Evolutionary conservation across 2,329 filamentous ascomycete genomes (phyloP).

Genomic region (Botryosphaeria dothidea): DNA sequence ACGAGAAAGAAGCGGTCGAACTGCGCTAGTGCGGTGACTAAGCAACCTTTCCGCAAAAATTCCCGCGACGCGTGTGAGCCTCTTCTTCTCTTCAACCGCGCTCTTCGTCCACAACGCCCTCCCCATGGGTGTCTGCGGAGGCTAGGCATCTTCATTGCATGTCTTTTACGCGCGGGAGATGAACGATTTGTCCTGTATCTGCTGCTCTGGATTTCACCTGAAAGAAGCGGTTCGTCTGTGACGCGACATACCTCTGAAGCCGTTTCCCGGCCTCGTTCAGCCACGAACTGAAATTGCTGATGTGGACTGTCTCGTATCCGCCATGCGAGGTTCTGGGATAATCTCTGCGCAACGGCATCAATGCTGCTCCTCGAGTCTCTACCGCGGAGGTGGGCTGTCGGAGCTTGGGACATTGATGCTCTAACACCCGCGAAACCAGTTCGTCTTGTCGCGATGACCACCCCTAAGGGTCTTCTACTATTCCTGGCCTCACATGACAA

Average conservation of each 20-base stretch:
- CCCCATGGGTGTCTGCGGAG: constrained; percentile 7
- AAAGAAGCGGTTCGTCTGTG: constrained; percentile 54
- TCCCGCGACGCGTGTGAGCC: constrained; percentile 19
- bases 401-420: neutral
- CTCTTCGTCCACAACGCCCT: constrained; percentile 23
- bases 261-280: neutral
- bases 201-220: constrained; percentile 50
- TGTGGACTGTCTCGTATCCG: neutral
- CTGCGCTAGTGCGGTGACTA: constrained; percentile 30
- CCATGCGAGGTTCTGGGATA: too few species aligned
- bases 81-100: constrained; percentile 33
- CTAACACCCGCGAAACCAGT: neutral
- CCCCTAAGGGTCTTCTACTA: neutral
- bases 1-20: neutral
- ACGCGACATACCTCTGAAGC: constrained; percentile 42
- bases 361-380: neutral
- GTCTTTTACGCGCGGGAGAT: constrained; percentile 45
- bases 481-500: neutral
- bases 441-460: neutral
- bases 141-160: constrained; percentile 45
- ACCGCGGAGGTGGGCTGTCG: neutral
- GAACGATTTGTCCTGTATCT: constrained; percentile 52
- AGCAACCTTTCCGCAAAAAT: constrained; percentile 26
- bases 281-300: neutral
- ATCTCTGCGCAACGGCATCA: too few species aligned